Evolutionary conservation across 257 asterid species (phyloP).

Genomic region (Solanum corneliomulleri): DNA sequence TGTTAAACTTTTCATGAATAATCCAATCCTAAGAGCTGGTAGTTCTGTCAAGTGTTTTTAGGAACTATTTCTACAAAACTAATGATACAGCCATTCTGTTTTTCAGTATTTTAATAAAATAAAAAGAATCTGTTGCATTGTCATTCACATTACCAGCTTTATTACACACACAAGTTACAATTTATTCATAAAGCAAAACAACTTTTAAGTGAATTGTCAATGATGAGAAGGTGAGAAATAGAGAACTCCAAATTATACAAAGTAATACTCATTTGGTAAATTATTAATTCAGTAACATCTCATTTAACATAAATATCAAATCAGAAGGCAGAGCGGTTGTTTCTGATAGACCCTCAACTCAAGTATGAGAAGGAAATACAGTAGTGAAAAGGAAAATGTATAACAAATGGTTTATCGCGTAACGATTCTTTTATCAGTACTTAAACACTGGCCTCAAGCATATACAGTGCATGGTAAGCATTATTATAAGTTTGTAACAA

Average conservation of each 20-base stretch:
- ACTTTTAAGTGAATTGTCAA: background rate
- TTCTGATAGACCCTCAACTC: background rate
- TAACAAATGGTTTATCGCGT: background rate
- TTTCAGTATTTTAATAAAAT: background rate
- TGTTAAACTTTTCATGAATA: background rate
- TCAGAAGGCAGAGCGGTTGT: accelerated
- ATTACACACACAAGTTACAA: background rate
- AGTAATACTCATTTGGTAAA: background rate
- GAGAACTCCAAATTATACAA: background rate
- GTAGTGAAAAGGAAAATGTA: background rate
- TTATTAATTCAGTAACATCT: background rate
- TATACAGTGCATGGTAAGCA: background rate
- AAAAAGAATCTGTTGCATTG: background rate
- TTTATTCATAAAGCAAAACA: background rate
- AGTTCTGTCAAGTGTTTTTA: background rate
- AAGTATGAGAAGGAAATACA: background rate
- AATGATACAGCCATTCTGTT: background rate
- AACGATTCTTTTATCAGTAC: background rate
- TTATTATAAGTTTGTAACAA: background rate
- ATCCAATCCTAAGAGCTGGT: background rate
- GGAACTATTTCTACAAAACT: background rate
- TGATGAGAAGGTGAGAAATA: background rate
- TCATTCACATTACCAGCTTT: background rate
- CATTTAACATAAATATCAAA: too few species aligned
- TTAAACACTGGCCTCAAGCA: background rate